These are phyloP conservation scores for Seminavis robusta DNA, from an alignment of 108 stramenopile genomes.

Conservation along the genomic window DNA sequence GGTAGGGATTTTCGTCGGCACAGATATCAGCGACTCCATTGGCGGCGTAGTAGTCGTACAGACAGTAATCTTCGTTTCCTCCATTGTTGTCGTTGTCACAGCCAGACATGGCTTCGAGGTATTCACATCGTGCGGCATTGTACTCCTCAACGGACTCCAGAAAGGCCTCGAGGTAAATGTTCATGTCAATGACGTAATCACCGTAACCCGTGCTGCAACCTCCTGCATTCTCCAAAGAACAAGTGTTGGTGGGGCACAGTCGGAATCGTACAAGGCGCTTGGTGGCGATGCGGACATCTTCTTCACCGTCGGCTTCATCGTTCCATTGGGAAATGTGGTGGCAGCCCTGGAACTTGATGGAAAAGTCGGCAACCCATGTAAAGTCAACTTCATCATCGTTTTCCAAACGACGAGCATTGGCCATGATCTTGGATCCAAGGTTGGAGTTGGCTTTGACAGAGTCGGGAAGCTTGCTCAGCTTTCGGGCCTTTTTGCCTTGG, in stretches of 20 bases:
- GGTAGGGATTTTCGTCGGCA: slow-evolving; percentile 43
- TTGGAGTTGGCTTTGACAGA: slow-evolving; percentile 43
- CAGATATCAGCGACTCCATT: too few species aligned
- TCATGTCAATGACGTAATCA: slow-evolving; percentile 83
- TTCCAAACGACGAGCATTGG: slow-evolving; percentile 47
- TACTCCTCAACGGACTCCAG: slow-evolving; percentile 44
- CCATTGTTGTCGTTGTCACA: slow-evolving; percentile 49
- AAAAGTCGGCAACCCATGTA: slow-evolving; percentile 47
- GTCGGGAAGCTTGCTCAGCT: slow-evolving; percentile 9
- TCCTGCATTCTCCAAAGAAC: slow-evolving; percentile 30
- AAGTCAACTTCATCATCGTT: slow-evolving; percentile 3
- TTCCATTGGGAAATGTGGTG: slow-evolving; percentile 82
- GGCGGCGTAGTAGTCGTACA: slow-evolving; percentile 16
- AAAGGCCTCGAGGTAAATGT: slow-evolving; percentile 66
- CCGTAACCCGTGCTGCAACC: slow-evolving; percentile 72
- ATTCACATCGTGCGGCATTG: slow-evolving; percentile 46
- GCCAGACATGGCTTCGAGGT: slow-evolving; percentile 26
- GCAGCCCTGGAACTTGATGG: slow-evolving; percentile 84
- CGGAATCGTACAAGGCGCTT: slow-evolving; percentile 83
- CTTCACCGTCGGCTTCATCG: slow-evolving; percentile 44
- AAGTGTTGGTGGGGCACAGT: slow-evolving; percentile 67
- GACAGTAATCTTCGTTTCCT: slow-evolving; percentile 32
- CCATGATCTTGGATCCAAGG: slow-evolving; percentile 49
- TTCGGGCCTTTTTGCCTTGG: too few species aligned
- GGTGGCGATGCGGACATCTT: slow-evolving; percentile 70